A percentile compares a stretch with the other conserved stretches of the same genome.
phyloP scores from a whole-genome alignment of 495 filamentous ascomycete genomes.

The Tuber brumale region DNA sequence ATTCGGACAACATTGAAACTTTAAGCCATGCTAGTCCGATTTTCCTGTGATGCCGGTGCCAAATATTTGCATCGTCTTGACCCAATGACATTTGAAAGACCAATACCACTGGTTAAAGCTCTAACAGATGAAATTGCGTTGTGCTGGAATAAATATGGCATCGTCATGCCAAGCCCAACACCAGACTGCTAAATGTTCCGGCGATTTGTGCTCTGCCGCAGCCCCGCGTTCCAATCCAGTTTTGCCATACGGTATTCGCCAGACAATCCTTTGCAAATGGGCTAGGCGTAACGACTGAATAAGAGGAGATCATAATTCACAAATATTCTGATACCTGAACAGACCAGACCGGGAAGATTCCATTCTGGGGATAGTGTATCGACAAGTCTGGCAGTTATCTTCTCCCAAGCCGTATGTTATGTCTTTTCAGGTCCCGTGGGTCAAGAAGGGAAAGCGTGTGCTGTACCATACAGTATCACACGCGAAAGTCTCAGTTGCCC shows the following conservation, averaged over 20 bases:
- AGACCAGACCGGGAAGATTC: neutral
- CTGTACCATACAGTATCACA: neutral
- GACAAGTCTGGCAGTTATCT: neutral
- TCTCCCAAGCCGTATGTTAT: neutral
- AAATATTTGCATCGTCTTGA: neutral
- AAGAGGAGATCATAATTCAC: neutral
- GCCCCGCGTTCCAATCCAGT: slow-evolving; percentile 27
- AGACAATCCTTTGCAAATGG: neutral
- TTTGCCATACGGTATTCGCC: neutral
- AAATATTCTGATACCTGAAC: neutral
- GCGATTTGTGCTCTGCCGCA: slow-evolving; percentile 23
- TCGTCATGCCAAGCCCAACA: slow-evolving; percentile 12
- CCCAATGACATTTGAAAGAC: neutral
- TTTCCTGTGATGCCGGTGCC: neutral
- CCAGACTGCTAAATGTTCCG: slow-evolving; percentile 29
- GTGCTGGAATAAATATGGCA: neutral
- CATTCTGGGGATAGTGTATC: neutral
- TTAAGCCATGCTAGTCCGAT: slow-evolving; percentile 1
- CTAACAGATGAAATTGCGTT: neutral
- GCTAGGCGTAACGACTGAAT: neutral
- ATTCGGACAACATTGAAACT: neutral
- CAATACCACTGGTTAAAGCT: neutral
- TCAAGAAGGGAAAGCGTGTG: neutral
- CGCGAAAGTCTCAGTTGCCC: neutral
- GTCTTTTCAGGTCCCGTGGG: neutral